Base-by-base conservation (phyloP, 257 asterid genomes). In the Linaria vulgaris region DNA sequence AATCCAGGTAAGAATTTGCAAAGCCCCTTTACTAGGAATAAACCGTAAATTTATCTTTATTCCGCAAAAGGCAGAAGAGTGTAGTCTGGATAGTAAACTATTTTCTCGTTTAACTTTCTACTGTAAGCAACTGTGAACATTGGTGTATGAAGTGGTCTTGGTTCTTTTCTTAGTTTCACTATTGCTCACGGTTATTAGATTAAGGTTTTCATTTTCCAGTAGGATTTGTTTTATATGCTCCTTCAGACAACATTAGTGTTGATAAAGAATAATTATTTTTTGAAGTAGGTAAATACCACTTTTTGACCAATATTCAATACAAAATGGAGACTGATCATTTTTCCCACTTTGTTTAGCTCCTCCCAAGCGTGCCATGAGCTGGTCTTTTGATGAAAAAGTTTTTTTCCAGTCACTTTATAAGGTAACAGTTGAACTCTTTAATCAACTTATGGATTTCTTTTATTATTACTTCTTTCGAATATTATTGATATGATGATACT, bases 321-420 rank as follows among this genome's bases (percentile, higher is more conserved):
- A 56, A 16, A 62, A 49, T 58, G 37, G 45, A 16, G 43, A 59
- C 50, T 57, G 73, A 21, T 57, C 59, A 67, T 69, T 69, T 43
- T 61, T 56, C 59, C n/a, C n/a, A n/a, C 34, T 59, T 64, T 69
- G 44, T 64, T n/a, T 69, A 94, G 99, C 83, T 80, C 71, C 76
- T 72, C 61, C 65, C 52, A 87, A 83, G 78, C 84, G 89, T 70
- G 39, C 57, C 67, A 61, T 76, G 82, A 71, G 84, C 81, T 85
- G 88, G 87, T 79, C 80, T 56, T 84, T 94, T 69, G 99, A 94
- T 67, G 99, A 87, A 76, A 94, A 79, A 74, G 65, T 67, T 61
- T 74, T 94, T 66, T 41, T 94, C 31, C 96, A 87, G 73, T 79
- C 99, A 37, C 88, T 94, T 63, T 81, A 84, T 74, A 94, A 90